These are phyloP conservation scores for Polymyxa betae DNA, from an alignment of 208 protist genomes.

Conservation along the genomic window DNA sequence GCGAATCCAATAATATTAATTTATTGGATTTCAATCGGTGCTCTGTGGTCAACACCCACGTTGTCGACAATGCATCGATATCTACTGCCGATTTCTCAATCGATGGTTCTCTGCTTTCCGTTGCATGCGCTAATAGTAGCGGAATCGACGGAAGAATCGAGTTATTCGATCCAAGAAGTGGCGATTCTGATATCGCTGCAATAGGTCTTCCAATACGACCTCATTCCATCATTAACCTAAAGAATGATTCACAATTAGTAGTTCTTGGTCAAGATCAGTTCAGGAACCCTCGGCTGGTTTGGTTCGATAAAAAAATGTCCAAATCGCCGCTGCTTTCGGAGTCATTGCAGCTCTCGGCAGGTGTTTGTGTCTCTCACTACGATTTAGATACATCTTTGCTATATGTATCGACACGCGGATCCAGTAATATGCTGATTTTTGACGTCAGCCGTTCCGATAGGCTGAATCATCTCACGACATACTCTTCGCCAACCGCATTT, in stretches of 20 bases:
- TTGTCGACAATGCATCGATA: no score
- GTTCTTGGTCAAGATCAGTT: conserved; percentile 41
- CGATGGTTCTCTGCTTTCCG: no score
- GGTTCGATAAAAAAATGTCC: not conserved
- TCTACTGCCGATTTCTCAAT: not conserved
- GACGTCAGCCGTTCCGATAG: not conserved
- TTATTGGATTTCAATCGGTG: no score
- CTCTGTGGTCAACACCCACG: no score
- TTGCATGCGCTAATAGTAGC: no score
- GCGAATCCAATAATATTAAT: not conserved
- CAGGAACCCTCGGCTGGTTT: not conserved
- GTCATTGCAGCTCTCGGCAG: conserved; percentile 19
- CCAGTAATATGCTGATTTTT: not conserved
- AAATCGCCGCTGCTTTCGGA: not conserved
- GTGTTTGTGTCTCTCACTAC: not conserved
- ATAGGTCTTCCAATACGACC: not conserved
- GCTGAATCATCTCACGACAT: not conserved
- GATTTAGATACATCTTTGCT: not conserved
- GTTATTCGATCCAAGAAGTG: not conserved
- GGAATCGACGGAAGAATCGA: no score
- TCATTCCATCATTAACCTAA: not conserved
- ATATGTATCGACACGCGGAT: conserved; percentile 2
- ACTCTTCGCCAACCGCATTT: not conserved
- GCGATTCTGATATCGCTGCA: not conserved
- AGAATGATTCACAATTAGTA: not conserved